Evolutionary conservation across 257 asterid genomes (phyloP), one percentile per base, ranked within the genome.

Genomic region (Mentha longifolia): DNA sequence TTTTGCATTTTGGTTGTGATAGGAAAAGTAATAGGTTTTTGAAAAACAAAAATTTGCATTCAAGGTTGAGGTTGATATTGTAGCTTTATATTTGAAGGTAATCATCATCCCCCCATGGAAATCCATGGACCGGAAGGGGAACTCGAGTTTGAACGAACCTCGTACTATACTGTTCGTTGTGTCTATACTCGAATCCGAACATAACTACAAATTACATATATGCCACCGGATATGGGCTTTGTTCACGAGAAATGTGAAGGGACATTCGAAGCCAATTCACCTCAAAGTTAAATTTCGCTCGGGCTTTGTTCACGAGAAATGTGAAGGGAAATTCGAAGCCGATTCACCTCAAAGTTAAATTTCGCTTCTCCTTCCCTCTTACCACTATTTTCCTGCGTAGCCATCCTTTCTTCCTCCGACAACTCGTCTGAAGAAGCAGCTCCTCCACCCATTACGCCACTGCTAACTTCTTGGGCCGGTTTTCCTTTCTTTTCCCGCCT

Each of bases 381-480:
- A 52, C 37, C 62, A 9, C 60, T 79, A 16, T 60, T 70, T 73
- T 76, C 81, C 42, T 73, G 89, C 50, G 54, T 41, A 62, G 68
- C 78, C 54, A 70, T 62, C 79, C 80, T 83, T 56, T 89, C 96
- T 30, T 88, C 95, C 2, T 88, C 95, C 1, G 91, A 86, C 41
- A 73, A 75, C 83, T 92, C 97, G 37, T 88, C 92, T 3, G 95
- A 87, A 66, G 88, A 88, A 31, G 80, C 87, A 49, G 62, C 76
- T 65, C 77, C 76, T 61, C 76, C 86, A 62, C 77, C 75, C 50
- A 60, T 54, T 51, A 47, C 17, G 56, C 68, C 81, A 12, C 72
- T 49, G 58, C 39, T 68, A 43, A 80, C 91, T 76, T 80, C 90
- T 11, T 64, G 84, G 60, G 65, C 64, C 55, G 37, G 82, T 80